Evolutionary conservation across 2,329 filamentous ascomycete species (phyloP), one percentile per base, ranked within the genome.

Genomic region (Penicillium brasilianum): DNA sequence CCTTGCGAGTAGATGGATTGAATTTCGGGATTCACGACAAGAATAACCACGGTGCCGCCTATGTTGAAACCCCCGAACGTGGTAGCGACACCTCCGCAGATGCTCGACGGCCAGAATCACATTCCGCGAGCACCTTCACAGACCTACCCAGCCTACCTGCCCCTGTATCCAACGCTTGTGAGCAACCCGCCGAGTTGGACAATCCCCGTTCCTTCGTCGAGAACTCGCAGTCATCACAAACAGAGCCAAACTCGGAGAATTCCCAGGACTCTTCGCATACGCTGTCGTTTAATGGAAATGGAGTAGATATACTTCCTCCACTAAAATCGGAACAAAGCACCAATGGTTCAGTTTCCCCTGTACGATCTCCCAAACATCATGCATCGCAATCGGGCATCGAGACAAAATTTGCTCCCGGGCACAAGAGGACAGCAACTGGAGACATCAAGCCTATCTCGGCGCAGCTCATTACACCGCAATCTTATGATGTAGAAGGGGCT

Each of bases 371-470:
- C 25, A 59, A 49, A 5, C 25, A 59, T 52, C 51, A 49, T 11
- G 36, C 30, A 3, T 51, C 58, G 32, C 56, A 44, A 43, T 53
- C 59, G 28, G 57, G 53, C 16, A 56, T 57, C 18, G 58, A 57
- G 44, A 48, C 50, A 37, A 54, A 55, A 36, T 54, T 68, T 55
- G 63, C 61, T 32, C 66, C 67, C 11, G 82, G 85, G 18, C 86
- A 87, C 63, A 96, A 96, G 79, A 85, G 92, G 67, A 94, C 87
- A 70, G 90, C 91, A 36, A 89, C 90, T 71, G 92, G 91, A 44
- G 81, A 86, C 53, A 82, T 93, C 59, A 96, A 93, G 77, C 76
- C 82, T 11, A 51, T 62, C 65, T 65, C 66, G 5, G 60, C 65
- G 39, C 62, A 69, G 28, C 41, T 63, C n/a, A 57, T 60, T 41